Percentiles rank a stretch among this genome's conserved stretches.
Evolutionary conservation across 768 basidiomycete species (phyloP).

Genomic region (Hydnomerulius pinastri): DNA sequence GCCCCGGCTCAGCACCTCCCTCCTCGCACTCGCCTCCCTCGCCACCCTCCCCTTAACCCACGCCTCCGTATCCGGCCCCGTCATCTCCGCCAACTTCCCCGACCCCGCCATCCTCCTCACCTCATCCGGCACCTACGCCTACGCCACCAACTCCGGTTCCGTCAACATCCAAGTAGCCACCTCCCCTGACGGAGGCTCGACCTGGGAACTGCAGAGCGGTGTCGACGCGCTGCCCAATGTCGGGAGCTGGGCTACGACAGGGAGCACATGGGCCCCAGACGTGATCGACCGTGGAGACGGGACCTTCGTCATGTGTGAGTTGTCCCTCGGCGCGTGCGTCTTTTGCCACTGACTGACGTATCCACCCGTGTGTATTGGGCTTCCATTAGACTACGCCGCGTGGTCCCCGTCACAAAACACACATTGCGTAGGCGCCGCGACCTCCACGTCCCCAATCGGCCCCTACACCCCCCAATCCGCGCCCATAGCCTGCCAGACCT

Average conservation of each 20-base stretch:
- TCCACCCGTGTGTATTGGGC: too few relatives aligned
- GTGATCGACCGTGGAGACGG: constrained; percentile 15
- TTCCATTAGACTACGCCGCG: constrained; percentile 20
- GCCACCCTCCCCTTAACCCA: background rate
- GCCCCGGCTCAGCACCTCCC: background rate
- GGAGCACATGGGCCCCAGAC: constrained; percentile 23
- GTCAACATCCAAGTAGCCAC: constrained; percentile 24
- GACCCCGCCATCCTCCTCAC: constrained; percentile 21
- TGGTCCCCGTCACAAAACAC: constrained; percentile 8
- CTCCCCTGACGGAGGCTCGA: constrained; percentile 19
- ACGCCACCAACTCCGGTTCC: constrained; percentile 20
- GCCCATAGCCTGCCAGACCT: constrained; percentile 25
- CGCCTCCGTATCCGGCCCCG: constrained; percentile 15
- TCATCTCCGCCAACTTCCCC: constrained; percentile 23
- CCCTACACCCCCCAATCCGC: constrained; percentile 26
- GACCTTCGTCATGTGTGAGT: constrained; percentile 21
- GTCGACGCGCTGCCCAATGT: constrained; percentile 24
- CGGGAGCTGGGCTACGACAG: constrained; percentile 23
- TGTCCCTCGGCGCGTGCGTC: too few relatives aligned
- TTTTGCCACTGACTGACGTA: too few relatives aligned
- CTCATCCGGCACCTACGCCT: constrained; percentile 15
- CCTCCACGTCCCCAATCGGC: constrained; percentile 21
- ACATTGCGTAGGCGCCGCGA: constrained; percentile 33
- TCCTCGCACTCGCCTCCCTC: background rate
- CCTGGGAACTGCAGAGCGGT: constrained; percentile 15